Evolutionary conservation across 78 protist genomes (phyloP).

Genomic region (slime mould (Dictyostelium discoideum)): DNA sequence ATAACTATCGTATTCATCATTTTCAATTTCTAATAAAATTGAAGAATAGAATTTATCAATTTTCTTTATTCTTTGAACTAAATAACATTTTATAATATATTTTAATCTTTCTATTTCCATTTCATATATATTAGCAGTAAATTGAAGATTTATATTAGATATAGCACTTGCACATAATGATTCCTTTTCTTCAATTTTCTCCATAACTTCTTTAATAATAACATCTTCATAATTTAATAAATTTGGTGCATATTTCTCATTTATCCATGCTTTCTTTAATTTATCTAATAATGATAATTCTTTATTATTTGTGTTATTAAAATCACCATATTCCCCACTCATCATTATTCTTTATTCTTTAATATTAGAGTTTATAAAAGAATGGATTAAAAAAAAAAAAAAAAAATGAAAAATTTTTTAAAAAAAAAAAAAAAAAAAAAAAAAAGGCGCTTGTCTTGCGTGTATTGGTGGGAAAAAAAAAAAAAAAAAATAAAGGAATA

Average conservation of each 20-base stretch:
- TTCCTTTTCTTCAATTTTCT: conserved; percentile 33
- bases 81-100: conserved; percentile 46
- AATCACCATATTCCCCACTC: not conserved
- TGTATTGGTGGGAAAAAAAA: not conserved
- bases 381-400: not conserved
- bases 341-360: not conserved
- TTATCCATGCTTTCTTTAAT: conserved; percentile 51
- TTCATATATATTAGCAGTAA: conserved; percentile 60
- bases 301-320: not conserved
- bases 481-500: not conserved
- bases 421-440: not conserved
- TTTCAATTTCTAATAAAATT: not conserved
- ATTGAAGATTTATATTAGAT: not conserved
- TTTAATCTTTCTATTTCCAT: conserved; percentile 76
- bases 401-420: not conserved
- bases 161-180: not conserved
- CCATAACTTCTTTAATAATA: not conserved
- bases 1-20: not conserved
- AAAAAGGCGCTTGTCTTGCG: not conserved
- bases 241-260: conserved; percentile 63
- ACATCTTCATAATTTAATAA: conserved; percentile 12
- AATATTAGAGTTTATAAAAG: too few species aligned
- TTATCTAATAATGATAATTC: not conserved
- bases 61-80: conserved; percentile 44
- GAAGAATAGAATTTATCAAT: conserved; percentile 36